Evolutionary conservation across 129 eudicot species (phyloP).

Genomic region (Mikania micrantha): DNA sequence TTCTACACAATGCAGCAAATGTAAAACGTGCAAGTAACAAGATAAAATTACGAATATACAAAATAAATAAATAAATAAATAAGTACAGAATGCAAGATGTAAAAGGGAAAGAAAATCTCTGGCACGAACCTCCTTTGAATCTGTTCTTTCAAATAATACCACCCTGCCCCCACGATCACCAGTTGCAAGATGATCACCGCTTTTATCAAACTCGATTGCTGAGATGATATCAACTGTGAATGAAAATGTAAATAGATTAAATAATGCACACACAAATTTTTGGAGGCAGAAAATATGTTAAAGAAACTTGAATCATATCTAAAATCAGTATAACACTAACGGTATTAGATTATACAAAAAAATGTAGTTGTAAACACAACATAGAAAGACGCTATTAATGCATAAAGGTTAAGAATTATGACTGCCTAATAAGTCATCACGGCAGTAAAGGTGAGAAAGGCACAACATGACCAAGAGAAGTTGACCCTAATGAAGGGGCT

Average conservation of each 20-base stretch:
- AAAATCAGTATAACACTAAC: neutral
- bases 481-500: neutral
- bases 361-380: neutral
- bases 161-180: constrained; percentile 99
- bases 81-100: constrained; percentile 1
- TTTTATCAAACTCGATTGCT: constrained; percentile 96
- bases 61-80: too few species aligned
- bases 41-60: neutral
- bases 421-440: neutral
- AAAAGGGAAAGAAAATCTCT: constrained; percentile 3
- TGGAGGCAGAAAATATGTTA: neutral
- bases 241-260: constrained; percentile 2
- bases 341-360: neutral
- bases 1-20: constrained; percentile 38
- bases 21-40: constrained; percentile 9
- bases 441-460: neutral
- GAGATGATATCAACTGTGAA: constrained; percentile 88
- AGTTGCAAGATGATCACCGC: constrained; percentile 99
- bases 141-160: constrained; percentile 95
- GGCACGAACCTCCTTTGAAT: constrained; percentile 66
- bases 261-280: neutral
- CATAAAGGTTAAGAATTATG: neutral
- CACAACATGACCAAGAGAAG: neutral
- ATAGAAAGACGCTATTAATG: neutral
- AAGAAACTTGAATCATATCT: neutral